phyloP scores from a whole-genome alignment of 2,329 filamentous ascomycete genomes.

The Colletotrichum sp. region DNA sequence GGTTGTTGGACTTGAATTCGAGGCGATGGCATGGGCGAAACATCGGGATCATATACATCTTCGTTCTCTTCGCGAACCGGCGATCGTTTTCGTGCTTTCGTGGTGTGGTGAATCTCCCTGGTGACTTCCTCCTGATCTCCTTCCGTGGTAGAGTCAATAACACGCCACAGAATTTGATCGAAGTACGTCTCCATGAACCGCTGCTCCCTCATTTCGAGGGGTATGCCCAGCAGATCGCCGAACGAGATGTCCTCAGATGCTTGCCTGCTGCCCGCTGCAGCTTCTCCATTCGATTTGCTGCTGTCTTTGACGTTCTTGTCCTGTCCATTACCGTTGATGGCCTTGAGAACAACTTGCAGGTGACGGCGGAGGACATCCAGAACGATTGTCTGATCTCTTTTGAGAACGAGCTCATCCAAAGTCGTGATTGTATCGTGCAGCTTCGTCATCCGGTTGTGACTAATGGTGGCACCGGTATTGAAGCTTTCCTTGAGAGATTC shows the following conservation, averaged over 20 bases:
- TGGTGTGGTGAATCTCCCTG: neutral
- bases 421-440: neutral
- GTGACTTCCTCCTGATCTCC: slow-evolving; percentile 6
- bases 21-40: neutral
- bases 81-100: too few relatives aligned
- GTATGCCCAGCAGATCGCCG: neutral
- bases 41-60: too few relatives aligned
- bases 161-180: neutral
- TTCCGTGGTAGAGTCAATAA: neutral
- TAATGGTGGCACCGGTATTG: neutral
- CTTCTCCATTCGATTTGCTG: accelerated
- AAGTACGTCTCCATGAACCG: slow-evolving; percentile 15
- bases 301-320: neutral
- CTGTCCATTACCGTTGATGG: slow-evolving; percentile 42
- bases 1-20: neutral
- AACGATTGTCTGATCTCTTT: slow-evolving; percentile 35
- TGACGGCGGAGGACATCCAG: slow-evolving; percentile 54
- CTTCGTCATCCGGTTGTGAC: neutral
- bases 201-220: neutral
- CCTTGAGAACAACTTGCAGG: slow-evolving; percentile 50
- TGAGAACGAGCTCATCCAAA: slow-evolving; percentile 17
- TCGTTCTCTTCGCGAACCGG: too few relatives aligned
- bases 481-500: neutral
- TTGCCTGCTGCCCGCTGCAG: too few relatives aligned
- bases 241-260: neutral